Evolutionary conservation across 331 rosid species (phyloP), one percentile per base, ranked within the genome.

Genomic region (Malus hybrid): DNA sequence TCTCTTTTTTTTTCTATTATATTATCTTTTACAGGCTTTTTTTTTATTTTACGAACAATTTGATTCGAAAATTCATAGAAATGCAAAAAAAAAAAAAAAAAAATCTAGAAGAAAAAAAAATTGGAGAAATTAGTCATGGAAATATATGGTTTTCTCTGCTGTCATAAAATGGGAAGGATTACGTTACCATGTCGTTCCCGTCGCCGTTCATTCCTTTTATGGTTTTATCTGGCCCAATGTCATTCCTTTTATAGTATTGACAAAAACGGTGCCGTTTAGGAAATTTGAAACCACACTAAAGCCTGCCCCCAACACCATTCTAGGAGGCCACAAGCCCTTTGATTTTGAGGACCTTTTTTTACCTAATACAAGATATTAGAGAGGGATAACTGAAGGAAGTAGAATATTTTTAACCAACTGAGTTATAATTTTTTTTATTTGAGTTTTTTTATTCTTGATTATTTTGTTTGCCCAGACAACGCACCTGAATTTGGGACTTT

Each of bases 181-280:
- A 71, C 62, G 46, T 42, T 42, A 42, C 46, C 46, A 82, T 36
- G 77, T 71, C 77, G 68, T 29, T 30, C 30, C 82, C 83, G 84
- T 80, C 88, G 83, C 89, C 64, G 53, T 79, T 28, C 80, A 55
- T 29, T 75, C 65, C 74, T 67, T 71, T 26, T 72, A 71, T 84
- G 63, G 57, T 65, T 44, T 63, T 61, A 73, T 63, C 46, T 32
- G n/a, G 22, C 13, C 26, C 0, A 63, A 63, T 6, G 33, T 63
- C 68, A 62, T 62, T 28, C 66, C 39, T 32, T 10, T 8, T 64
- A 30, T 32, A 64, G 68, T 32, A 2, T 6, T 64, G 15, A 75
- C 57, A 79, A 76, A 42, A 42, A 42, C 46, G 46, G 4, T 42
- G 66, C 66, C 15, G 53, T 34, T 70, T 24, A 15, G 13, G 46